These are phyloP conservation scores for Leishmania gerbilli DNA, from an alignment of 208 protist genomes.

Conservation along the genomic window DNA sequence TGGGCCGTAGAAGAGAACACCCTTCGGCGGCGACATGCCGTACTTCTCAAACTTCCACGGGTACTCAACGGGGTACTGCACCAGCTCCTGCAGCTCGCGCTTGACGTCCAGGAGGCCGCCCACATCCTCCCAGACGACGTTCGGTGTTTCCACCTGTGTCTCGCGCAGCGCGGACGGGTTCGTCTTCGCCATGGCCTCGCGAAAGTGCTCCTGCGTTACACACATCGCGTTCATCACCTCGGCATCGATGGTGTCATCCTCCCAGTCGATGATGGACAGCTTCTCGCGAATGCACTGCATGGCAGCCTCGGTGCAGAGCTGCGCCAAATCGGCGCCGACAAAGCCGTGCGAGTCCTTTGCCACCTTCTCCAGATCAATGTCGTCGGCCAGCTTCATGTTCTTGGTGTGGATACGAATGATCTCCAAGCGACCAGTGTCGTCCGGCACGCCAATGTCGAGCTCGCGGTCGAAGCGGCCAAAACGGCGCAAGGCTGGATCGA, in stretches of 20 bases:
- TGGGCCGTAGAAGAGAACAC: constrained; percentile 98
- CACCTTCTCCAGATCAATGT: constrained; percentile 98
- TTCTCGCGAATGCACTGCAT: constrained; percentile 99
- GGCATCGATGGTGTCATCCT: constrained; percentile 99
- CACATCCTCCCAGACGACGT: constrained; percentile 99
- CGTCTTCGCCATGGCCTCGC: constrained; percentile 93
- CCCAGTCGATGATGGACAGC: constrained; percentile 99
- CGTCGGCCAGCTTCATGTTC: constrained; percentile 99
- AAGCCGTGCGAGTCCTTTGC: constrained; percentile 98
- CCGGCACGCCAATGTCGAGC: constrained; percentile 99
- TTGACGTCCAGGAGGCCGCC: constrained; percentile 99
- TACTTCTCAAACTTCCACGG: constrained; percentile 99
- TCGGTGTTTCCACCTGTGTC: constrained; percentile 99
- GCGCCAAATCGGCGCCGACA: constrained; percentile 99
- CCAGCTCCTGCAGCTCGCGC: constrained; percentile 98
- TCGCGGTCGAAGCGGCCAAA: constrained; percentile 99
- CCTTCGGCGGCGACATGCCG: constrained; percentile 98
- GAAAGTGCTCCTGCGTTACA: constrained; percentile 99
- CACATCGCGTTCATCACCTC: constrained; percentile 98
- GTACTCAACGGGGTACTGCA: constrained; percentile 99
- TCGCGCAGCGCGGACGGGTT: constrained; percentile 99
- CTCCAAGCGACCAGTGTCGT: constrained; percentile 98
- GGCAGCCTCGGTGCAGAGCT: constrained; percentile 99
- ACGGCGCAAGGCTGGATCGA: constrained; percentile 99
- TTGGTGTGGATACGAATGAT: constrained; percentile 99